phyloP scores from a whole-genome alignment of 108 stramenopile species.

The Aurantiochytrium sp. region DNA sequence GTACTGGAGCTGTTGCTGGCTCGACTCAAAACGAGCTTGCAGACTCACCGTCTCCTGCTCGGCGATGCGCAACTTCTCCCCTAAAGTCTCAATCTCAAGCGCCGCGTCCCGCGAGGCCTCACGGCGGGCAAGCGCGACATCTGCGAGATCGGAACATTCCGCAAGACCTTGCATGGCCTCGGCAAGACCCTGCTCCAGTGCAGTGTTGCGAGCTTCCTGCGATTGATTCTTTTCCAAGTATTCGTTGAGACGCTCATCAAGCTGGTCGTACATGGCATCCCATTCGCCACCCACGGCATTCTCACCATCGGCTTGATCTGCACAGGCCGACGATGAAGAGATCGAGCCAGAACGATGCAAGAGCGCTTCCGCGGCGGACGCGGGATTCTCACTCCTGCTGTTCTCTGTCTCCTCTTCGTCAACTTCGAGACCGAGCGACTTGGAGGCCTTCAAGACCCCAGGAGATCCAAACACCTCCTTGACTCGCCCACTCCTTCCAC shows the following conservation, averaged over 20 bases:
- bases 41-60: neutral
- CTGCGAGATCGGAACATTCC: neutral
- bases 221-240: neutral
- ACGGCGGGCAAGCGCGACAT: neutral
- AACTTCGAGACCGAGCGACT: neutral
- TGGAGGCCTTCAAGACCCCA: neutral
- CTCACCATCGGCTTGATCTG: neutral
- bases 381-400: neutral
- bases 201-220: neutral
- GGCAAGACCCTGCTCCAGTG: neutral
- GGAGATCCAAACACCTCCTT: neutral
- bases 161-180: no score
- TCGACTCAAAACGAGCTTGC: neutral
- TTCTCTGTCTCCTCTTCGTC: neutral
- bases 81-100: neutral
- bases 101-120: neutral
- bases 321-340: no score
- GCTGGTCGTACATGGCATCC: neutral
- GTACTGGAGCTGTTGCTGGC: neutral
- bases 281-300: neutral
- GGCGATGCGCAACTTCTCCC: neutral
- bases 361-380: no score
- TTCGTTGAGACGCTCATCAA: neutral
- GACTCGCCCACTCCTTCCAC: neutral
- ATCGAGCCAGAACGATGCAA: no score